Conservation (phyloP, 2,329 filamentous ascomycete species). For the Colletotrichum aenigma region DNA sequence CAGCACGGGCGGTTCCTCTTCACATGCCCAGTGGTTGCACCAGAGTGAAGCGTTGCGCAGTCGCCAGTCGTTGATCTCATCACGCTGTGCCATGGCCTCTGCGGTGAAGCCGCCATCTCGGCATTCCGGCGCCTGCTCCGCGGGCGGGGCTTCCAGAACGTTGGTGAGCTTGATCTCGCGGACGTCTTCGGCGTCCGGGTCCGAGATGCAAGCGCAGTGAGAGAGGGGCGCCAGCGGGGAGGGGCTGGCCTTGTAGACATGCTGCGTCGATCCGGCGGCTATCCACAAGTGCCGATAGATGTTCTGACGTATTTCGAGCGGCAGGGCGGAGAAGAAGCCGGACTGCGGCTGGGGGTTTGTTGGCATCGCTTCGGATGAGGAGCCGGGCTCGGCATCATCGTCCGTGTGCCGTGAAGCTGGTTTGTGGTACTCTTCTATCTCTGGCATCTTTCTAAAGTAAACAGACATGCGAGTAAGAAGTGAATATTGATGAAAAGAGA, state of each 20-base stretch:
- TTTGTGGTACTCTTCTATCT: background rate
- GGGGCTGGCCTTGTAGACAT: slow-evolving; percentile 7
- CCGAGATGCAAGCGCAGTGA: slow-evolving; percentile 4
- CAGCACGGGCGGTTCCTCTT: slow-evolving; percentile 6
- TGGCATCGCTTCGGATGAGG: background rate
- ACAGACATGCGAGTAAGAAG: background rate
- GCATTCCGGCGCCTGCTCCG: background rate
- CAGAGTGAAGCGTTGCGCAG: background rate
- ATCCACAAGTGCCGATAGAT: slow-evolving; percentile 7
- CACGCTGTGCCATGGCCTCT: background rate
- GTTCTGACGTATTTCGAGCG: slow-evolving; percentile 9
- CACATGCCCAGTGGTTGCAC: slow-evolving; percentile 13
- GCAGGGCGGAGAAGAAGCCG: slow-evolving; percentile 6
- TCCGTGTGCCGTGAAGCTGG: background rate
- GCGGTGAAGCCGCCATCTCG: background rate
- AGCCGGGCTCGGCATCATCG: background rate
- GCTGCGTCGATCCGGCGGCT: background rate
- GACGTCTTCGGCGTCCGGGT: slow-evolving; percentile 8
- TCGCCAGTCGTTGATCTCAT: slow-evolving; percentile 5
- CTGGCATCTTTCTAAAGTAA: background rate
- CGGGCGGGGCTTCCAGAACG: background rate
- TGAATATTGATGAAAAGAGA: background rate
- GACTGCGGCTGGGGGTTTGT: background rate
- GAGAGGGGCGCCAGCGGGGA: background rate
- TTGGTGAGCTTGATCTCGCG: slow-evolving; percentile 4